These are phyloP conservation scores for Monosporozyma yasuniensis DNA, from an alignment of 805 yeast species.

Conservation along the genomic window DNA sequence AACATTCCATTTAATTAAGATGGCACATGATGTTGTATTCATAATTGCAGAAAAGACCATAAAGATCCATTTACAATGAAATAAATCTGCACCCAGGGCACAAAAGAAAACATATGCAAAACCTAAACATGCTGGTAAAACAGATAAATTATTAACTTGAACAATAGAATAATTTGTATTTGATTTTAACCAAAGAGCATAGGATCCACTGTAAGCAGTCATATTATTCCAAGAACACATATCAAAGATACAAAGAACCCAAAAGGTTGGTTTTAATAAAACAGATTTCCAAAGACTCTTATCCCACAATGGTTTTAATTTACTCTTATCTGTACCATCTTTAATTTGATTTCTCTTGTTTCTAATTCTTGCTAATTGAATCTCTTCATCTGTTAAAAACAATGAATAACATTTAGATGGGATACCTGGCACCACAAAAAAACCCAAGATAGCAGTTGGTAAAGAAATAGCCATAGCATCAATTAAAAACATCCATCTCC, in stretches of 20 bases:
- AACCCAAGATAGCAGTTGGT: constrained; percentile 43
- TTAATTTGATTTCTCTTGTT: constrained; percentile 31
- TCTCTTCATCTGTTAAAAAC: constrained; percentile 50
- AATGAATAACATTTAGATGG: constrained; percentile 51
- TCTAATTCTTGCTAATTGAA: constrained; percentile 40
- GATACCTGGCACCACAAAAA: constrained; percentile 46
- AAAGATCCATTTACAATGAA: constrained; percentile 45
- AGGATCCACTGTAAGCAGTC: constrained; percentile 48
- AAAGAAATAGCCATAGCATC: constrained; percentile 47
- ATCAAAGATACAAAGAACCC: constrained; percentile 45
- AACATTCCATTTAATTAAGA: constrained; percentile 53
- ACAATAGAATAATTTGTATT: constrained; percentile 36
- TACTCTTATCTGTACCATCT: constrained; percentile 22
- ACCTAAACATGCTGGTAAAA: constrained; percentile 53
- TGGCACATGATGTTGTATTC: constrained; percentile 45
- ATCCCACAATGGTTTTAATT: constrained; percentile 29
- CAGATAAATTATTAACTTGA: constrained; percentile 41
- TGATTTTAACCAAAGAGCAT: constrained; percentile 53
- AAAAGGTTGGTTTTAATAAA: constrained; percentile 46
- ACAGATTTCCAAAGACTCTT: constrained; percentile 44
- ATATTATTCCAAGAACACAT: constrained; percentile 56
- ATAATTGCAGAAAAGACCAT: constrained; percentile 44
- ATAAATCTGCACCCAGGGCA: constrained; percentile 42
- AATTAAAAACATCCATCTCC: constrained; percentile 63
- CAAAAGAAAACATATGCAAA: constrained; percentile 39